phyloP scores from a whole-genome alignment of 164 flowering plant genomes.

The Dillenia turbinata region DNA sequence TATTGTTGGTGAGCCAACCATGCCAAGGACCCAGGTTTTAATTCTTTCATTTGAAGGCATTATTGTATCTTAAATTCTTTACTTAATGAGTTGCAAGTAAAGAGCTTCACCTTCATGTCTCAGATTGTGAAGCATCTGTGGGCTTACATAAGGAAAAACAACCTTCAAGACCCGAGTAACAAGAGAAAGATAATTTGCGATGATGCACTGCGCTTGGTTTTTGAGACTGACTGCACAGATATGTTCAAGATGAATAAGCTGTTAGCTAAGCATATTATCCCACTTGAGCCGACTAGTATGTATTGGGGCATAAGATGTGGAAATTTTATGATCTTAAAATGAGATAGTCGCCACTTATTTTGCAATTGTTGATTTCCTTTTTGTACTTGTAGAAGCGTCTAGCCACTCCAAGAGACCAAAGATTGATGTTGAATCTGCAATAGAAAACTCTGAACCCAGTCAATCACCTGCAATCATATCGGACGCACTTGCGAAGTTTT shows the following conservation, averaged over 20 bases:
- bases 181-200: conserved; percentile 66
- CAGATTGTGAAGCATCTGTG: conserved; percentile 70
- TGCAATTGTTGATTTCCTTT: not conserved
- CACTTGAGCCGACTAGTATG: conserved; percentile 79
- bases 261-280: conserved; percentile 56
- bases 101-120: not conserved
- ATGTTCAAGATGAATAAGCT: conserved; percentile 77
- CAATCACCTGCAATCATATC: conserved; percentile 53
- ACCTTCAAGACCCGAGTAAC: conserved; percentile 65
- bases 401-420: conserved; percentile 50
- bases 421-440: conserved; percentile 38
- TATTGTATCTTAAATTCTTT: no score
- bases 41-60: no score
- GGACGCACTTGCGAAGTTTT: conserved; percentile 73
- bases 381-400: conserved; percentile 47
- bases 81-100: no score
- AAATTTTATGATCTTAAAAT: no score
- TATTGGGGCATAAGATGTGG: not conserved
- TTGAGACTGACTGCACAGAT: conserved; percentile 60
- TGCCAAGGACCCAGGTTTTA: conserved; percentile 88
- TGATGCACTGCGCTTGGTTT: conserved; percentile 46
- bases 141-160: conserved; percentile 59
- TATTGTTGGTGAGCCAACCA: conserved; percentile 77
- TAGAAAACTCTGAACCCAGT: conserved; percentile 37
- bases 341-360: not conserved